A percentile compares a stretch with the other conserved stretches of the same genome.
phyloP scores from a whole-genome alignment of 2,329 filamentous ascomycete genomes.

The Neofusicoccum cordaticola region DNA sequence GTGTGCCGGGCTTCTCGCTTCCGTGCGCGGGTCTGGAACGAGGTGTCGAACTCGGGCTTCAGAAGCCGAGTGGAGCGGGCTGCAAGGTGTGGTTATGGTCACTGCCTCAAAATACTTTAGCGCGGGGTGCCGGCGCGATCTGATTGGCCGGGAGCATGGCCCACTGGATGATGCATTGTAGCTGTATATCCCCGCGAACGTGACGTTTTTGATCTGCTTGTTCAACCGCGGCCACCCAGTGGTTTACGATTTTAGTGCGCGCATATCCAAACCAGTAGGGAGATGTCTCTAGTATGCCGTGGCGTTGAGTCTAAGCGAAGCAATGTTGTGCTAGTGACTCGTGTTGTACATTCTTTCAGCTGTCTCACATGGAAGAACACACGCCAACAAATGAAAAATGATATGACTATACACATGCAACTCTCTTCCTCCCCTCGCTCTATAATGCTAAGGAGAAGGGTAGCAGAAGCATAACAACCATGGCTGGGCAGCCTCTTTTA shows the following conservation, averaged over 20 bases:
- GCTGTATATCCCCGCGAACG: background rate
- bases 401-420: constrained; percentile 17
- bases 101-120: constrained; percentile 8
- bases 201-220: background rate
- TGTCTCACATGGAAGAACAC: background rate
- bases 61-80: background rate
- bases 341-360: constrained; percentile 13
- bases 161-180: background rate
- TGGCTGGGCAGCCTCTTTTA: constrained; percentile 12
- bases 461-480: constrained; percentile 11
- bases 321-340: background rate
- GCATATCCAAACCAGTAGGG: background rate
- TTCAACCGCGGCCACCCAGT: too few relatives aligned
- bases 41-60: background rate
- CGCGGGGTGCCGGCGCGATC: constrained; percentile 3
- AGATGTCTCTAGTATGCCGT: background rate
- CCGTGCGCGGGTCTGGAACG: background rate
- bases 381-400: constrained; percentile 16
- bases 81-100: constrained; percentile 5
- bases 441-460: constrained; percentile 16
- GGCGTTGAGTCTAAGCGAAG: background rate
- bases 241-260: too few relatives aligned
- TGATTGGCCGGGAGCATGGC: background rate
- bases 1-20: background rate
- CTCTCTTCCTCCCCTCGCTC: background rate